These are phyloP conservation scores for Colletotrichum sojae DNA, from an alignment of 2,329 filamentous ascomycete genomes.

Conservation along the genomic window DNA sequence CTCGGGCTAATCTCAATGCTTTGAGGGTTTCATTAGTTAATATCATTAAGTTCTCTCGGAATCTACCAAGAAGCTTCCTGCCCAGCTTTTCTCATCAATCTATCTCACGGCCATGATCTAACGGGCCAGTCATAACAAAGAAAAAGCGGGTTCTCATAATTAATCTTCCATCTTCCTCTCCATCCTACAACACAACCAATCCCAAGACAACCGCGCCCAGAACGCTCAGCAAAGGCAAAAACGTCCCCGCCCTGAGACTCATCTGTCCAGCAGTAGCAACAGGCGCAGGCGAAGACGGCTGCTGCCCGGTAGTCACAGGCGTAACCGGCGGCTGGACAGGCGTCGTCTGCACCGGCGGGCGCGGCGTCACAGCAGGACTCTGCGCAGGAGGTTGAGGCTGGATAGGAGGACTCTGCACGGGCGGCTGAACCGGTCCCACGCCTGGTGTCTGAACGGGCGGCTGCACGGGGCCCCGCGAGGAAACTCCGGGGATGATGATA, in stretches of 20 bases:
- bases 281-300: not conserved
- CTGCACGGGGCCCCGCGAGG: not conserved
- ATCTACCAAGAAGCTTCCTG: not conserved
- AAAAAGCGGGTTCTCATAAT: not conserved
- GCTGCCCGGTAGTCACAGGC: not conserved
- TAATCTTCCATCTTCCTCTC: no score
- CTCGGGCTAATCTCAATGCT: no score
- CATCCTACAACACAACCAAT: conserved; percentile 19
- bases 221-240: conserved; percentile 12
- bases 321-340: not conserved
- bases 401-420: not conserved
- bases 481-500: not conserved
- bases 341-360: not conserved
- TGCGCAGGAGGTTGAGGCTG: not conserved
- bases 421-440: not conserved
- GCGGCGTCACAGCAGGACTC: not conserved
- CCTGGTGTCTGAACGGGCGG: not conserved
- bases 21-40: not conserved
- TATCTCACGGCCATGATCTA: not conserved
- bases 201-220: conserved; percentile 28
- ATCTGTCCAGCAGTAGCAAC: conserved; percentile 12
- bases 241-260: conserved; percentile 4
- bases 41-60: not conserved
- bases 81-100: not conserved
- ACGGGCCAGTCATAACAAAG: not conserved